Conservation (phyloP, 768 basidiomycete genomes). For the Chiua virens region DNA sequence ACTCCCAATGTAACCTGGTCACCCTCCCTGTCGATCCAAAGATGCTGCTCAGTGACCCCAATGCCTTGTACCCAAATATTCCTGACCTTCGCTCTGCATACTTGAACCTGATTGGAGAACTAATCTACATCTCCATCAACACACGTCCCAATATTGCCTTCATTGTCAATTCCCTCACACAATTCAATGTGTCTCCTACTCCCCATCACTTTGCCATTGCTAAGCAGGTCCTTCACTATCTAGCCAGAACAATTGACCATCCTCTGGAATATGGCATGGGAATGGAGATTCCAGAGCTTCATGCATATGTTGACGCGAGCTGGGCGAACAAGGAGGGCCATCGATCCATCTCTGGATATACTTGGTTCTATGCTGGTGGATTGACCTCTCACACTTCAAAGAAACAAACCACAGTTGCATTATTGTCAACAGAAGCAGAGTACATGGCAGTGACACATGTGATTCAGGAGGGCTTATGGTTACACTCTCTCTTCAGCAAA, state of each 20-base stretch:
- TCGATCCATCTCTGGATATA: constrained; percentile 29
- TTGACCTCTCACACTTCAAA: constrained; percentile 33
- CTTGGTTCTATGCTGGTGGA: constrained; percentile 23
- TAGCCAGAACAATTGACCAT: constrained; percentile 16
- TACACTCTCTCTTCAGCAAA: background rate
- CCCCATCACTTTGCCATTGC: background rate
- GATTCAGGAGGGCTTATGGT: background rate
- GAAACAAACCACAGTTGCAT: constrained; percentile 9
- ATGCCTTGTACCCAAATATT: background rate
- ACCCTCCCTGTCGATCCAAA: background rate
- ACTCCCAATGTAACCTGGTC: background rate
- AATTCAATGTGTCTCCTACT: constrained; percentile 30
- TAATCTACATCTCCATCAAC: constrained; percentile 22
- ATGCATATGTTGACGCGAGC: constrained; percentile 27
- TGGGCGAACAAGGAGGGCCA: constrained; percentile 22
- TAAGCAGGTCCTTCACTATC: constrained; percentile 24
- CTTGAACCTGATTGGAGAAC: background rate
- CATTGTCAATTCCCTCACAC: constrained; percentile 29
- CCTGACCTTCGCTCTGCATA: background rate
- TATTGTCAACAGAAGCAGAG: background rate
- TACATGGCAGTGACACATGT: background rate
- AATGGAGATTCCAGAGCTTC: background rate
- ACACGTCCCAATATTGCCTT: constrained; percentile 38
- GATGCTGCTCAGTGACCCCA: background rate
- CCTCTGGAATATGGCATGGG: background rate